phyloP scores from a whole-genome alignment of 495 filamentous ascomycete species.

The Friedmanniomyces simplex region DNA sequence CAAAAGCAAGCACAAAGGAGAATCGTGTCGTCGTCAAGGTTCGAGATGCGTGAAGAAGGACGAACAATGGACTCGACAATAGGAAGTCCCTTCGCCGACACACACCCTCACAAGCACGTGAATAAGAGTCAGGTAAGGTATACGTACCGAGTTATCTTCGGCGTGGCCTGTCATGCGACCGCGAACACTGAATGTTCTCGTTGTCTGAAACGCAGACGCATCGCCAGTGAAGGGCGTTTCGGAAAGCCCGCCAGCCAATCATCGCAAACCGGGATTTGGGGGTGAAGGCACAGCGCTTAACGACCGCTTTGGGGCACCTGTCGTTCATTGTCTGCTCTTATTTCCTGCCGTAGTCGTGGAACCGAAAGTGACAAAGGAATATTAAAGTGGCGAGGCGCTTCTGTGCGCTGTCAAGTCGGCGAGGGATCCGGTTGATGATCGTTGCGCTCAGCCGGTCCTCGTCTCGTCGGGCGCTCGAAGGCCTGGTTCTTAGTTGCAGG shows the following conservation, averaged over 20 bases:
- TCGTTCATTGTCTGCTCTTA: conserved; percentile 5
- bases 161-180: conserved; percentile 22
- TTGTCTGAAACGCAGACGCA: conserved; percentile 15
- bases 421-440: background rate
- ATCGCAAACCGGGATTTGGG: background rate
- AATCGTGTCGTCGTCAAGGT: conserved; percentile 14
- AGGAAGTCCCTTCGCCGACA: background rate
- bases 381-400: background rate
- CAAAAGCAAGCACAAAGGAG: conserved; percentile 1
- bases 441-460: background rate
- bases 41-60: background rate
- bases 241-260: conserved; percentile 14
- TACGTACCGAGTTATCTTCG: conserved; percentile 17
- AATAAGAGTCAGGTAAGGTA: no score
- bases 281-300: conserved; percentile 10
- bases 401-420: background rate
- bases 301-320: background rate
- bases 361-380: background rate
- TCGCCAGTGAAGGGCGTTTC: conserved; percentile 16
- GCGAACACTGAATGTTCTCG: background rate
- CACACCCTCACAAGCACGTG: background rate
- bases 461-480: background rate
- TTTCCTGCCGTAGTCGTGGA: conserved; percentile 3
- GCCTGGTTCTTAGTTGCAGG: background rate
- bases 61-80: conserved; percentile 20